phyloP scores from a whole-genome alignment of 805 yeast genomes.

The Kodamaea neixiangensis region DNA sequence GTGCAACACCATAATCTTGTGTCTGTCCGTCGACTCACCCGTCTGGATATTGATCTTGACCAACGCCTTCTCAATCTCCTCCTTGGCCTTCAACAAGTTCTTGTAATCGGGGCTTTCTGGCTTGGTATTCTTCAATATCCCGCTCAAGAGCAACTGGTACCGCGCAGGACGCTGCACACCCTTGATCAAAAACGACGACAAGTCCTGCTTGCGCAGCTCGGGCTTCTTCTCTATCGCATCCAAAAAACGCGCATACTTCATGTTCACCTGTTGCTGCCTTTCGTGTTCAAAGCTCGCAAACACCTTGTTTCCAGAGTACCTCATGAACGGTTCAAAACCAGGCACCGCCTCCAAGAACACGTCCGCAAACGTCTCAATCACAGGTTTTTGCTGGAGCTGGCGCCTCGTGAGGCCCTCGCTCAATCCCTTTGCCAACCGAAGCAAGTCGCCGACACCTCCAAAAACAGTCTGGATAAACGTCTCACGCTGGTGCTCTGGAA shows the following conservation, averaged over 20 bases:
- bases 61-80: slow-evolving; percentile 71
- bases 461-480: slow-evolving; percentile 90
- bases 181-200: slow-evolving; percentile 89
- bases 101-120: slow-evolving; percentile 74
- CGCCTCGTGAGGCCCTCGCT: slow-evolving; percentile 88
- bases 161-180: slow-evolving; percentile 96
- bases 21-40: slow-evolving; percentile 92
- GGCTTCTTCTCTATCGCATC: slow-evolving; percentile 86
- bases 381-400: slow-evolving; percentile 77
- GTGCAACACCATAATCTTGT: slow-evolving; percentile 77
- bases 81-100: slow-evolving; percentile 70
- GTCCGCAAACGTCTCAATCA: slow-evolving; percentile 85
- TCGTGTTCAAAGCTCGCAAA: slow-evolving; percentile 95
- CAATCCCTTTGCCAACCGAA: slow-evolving; percentile 76
- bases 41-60: slow-evolving; percentile 80
- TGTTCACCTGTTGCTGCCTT: slow-evolving; percentile 86
- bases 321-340: slow-evolving; percentile 86
- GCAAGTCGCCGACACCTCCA: slow-evolving; percentile 84
- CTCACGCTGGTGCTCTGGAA: slow-evolving; percentile 86
- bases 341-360: slow-evolving; percentile 81
- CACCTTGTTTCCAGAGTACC: slow-evolving; percentile 92
- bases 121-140: slow-evolving; percentile 78
- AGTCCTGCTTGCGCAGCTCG: slow-evolving; percentile 85
- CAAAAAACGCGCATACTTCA: slow-evolving; percentile 89
- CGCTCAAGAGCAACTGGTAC: slow-evolving; percentile 80